phyloP scores from a whole-genome alignment of 805 yeast genomes.

The Myxozyma udenii region DNA sequence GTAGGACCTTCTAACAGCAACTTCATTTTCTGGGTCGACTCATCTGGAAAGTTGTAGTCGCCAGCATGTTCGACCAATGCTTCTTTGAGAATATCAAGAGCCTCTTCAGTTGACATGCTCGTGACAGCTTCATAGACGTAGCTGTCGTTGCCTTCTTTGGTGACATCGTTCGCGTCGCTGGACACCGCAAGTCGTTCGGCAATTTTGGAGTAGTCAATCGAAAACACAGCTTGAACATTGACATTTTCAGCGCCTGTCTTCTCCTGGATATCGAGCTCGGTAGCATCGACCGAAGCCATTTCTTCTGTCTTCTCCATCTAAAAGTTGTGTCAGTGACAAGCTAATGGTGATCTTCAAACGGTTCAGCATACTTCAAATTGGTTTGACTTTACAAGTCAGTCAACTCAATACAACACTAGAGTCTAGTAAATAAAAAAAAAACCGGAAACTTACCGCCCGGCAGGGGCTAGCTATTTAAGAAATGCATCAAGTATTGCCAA shows the following conservation, averaged over 20 bases:
- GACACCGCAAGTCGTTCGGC: neutral
- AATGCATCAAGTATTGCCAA: too few species aligned
- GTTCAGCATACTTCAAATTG: too few species aligned
- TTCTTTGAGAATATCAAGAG: slow-evolving; percentile 40
- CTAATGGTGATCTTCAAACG: too few species aligned
- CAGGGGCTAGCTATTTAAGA: too few species aligned
- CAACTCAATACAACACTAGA: too few species aligned
- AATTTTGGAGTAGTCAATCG: neutral
- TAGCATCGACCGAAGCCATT: neutral
- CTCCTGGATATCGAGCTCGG: neutral
- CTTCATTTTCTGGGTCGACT: slow-evolving; percentile 39
- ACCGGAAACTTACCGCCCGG: too few species aligned
- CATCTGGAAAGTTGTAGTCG: slow-evolving; percentile 47
- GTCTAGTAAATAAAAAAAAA: too few species aligned
- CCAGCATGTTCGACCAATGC: slow-evolving; percentile 41
- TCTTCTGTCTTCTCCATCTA: neutral
- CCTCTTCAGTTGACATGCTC: slow-evolving; percentile 39
- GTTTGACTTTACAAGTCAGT: too few species aligned
- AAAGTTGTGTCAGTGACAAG: too few species aligned
- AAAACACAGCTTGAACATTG: neutral
- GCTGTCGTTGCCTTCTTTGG: neutral
- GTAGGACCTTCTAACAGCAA: slow-evolving; percentile 34
- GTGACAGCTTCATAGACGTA: slow-evolving; percentile 40
- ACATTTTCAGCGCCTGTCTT: neutral
- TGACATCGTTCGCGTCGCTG: neutral